phyloP scores from a whole-genome alignment of 2,329 filamentous ascomycete species.

The Hypocrella siamensis region DNA sequence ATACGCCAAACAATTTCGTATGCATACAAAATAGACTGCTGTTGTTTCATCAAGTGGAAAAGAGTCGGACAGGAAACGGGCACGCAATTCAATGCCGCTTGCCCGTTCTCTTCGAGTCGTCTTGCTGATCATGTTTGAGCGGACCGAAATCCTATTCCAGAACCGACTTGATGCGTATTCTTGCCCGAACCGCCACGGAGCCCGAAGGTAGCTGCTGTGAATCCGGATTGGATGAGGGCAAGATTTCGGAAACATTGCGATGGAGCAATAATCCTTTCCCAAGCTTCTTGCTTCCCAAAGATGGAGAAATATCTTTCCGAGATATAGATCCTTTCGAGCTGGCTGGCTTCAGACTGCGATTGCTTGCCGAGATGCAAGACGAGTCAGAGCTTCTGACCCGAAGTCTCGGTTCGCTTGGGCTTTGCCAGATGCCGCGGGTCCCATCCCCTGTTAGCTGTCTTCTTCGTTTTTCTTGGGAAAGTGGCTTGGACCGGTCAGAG shows the following conservation, averaged over 20 bases:
- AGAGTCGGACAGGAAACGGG: too few relatives aligned
- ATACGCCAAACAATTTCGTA: too few relatives aligned
- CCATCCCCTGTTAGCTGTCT: background rate
- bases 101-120: too few relatives aligned
- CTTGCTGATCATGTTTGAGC: constrained; percentile 2
- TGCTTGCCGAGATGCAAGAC: background rate
- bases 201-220: too few relatives aligned
- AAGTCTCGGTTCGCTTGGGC: background rate
- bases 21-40: too few relatives aligned
- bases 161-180: constrained; percentile 3
- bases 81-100: too few relatives aligned
- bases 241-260: too few relatives aligned
- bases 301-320: background rate
- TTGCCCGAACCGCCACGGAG: background rate
- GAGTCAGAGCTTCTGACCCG: background rate
- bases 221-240: too few relatives aligned
- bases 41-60: too few relatives aligned
- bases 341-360: background rate
- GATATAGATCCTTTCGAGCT: background rate
- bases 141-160: constrained; percentile 8
- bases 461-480: background rate
- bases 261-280: too few relatives aligned
- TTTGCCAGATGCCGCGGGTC: background rate
- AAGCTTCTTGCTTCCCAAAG: too few relatives aligned
- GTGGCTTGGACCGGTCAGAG: background rate